Base-by-base conservation (phyloP, 2,329 filamentous ascomycete species). In the Thielaviopsis musarum region DNA sequence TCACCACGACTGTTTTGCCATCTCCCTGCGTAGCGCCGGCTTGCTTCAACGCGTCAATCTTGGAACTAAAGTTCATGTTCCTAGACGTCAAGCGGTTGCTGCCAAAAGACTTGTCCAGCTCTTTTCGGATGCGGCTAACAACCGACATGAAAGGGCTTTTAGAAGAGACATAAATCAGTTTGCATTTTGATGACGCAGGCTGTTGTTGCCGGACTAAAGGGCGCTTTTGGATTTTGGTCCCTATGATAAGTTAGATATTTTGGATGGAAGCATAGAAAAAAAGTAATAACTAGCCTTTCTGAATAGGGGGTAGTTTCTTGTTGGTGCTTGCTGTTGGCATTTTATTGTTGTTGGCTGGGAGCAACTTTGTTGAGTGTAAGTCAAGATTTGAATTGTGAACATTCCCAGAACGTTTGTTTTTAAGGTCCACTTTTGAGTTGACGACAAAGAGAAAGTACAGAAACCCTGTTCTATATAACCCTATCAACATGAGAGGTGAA, bases 111-210 rank as follows among this genome's bases (percentile, higher is more conserved):
- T 77, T 74, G 52, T 79, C 73, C 3, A 90, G 79, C 1, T 82
- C 76, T 62, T 81, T 81, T 62, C 81, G 79, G 15, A 83, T 78
- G 56, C 85, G 82, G 65, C 81, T 82, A 13, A 87, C 76, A 4
- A 80, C 75, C 12, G 84, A 79, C 70, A 88, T 79, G 73, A 88
- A 87, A 6, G 83, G 82, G 0, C 84, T 82, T 45, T 74, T 74
- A 49, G 78, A 71, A 45, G 80, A 82, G 60, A 90, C 74, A 72
- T 88, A 88, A 69, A 90, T 74, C 62, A 79, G 67, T 53, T 69
- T 71, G 7, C 71, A 66, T 56, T 72, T 74, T 54, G 74, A 72
- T 21, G 75, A 73, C 15, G 69, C 67, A n/a, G 74, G 71, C 12
- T 69, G 66, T 58, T 73, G 72, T 6, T 66, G 70, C 62, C 72